Percentiles rank a stretch among this genome's conserved stretches.
These are phyloP conservation scores for Dispira simplex DNA, from an alignment of 192 early-diverging fungal species.

Conservation along the genomic window DNA sequence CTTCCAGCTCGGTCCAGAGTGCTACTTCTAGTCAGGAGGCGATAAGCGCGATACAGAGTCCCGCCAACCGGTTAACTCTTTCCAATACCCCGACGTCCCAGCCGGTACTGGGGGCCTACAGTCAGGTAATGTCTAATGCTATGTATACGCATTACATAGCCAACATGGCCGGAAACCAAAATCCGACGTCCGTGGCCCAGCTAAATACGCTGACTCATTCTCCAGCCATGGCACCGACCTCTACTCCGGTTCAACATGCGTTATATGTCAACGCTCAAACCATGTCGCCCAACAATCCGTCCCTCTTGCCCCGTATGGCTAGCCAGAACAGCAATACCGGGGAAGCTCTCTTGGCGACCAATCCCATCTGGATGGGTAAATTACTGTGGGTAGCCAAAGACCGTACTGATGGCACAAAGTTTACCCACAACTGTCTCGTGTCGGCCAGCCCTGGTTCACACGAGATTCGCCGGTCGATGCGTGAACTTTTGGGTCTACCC, in stretches of 20 bases:
- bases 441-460: not conserved
- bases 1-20: too few relatives aligned
- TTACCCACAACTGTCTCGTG: not conserved
- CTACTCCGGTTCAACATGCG: not conserved
- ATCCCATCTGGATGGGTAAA: not conserved
- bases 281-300: not conserved
- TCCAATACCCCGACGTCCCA: too few relatives aligned
- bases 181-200: not conserved
- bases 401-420: not conserved
- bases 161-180: not conserved
- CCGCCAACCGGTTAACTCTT: too few relatives aligned
- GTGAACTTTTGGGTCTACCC: not conserved
- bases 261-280: too few relatives aligned
- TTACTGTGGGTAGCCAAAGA: slow-evolving; percentile 1
- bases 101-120: too few relatives aligned
- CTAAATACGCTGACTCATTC: not conserved
- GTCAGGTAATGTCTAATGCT: too few relatives aligned
- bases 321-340: not conserved
- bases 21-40: too few relatives aligned
- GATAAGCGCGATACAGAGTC: too few relatives aligned
- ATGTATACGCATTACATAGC: not conserved
- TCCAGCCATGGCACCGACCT: not conserved
- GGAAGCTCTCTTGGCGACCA: not conserved
- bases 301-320: not conserved
- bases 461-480: slow-evolving; percentile 2